Evolutionary conservation across 108 stramenopile genomes (phyloP).

Genomic region (Chaetoceros tenuissimus): DNA sequence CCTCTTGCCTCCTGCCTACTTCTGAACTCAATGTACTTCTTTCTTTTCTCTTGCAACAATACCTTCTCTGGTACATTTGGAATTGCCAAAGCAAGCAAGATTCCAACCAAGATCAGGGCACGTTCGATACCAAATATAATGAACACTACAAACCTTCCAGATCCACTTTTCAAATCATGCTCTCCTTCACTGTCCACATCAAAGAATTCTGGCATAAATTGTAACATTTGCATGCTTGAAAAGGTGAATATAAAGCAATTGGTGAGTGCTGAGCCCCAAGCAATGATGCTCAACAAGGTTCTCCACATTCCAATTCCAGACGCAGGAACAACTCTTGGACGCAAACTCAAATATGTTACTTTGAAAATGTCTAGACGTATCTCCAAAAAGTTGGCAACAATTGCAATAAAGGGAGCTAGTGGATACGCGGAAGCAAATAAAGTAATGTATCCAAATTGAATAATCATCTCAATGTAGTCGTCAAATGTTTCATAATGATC

Average conservation of each 20-base stretch:
- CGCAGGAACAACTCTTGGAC: slow-evolving; percentile 15
- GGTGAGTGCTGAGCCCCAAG: slow-evolving; percentile 57
- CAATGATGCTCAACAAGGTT: slow-evolving; percentile 34
- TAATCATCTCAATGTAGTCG: slow-evolving; percentile 81
- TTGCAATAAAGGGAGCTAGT: slow-evolving; percentile 51
- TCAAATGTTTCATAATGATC: slow-evolving; percentile 74
- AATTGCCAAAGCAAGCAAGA: slow-evolving; percentile 26
- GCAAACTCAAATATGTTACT: slow-evolving; percentile 43
- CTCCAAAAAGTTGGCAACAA: slow-evolving; percentile 56
- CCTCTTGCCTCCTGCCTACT: too few relatives aligned
- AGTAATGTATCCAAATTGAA: slow-evolving; percentile 79
- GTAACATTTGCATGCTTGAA: slow-evolving; percentile 60
- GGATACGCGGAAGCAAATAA: slow-evolving; percentile 81
- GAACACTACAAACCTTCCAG: slow-evolving; percentile 58
- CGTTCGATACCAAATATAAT: slow-evolving; percentile 72
- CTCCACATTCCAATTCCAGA: slow-evolving; percentile 66
- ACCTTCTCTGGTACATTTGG: slow-evolving; percentile 40
- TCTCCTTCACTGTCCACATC: slow-evolving; percentile 27
- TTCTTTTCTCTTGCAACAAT: slow-evolving; percentile 22
- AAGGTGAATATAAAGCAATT: slow-evolving; percentile 77
- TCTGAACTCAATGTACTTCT: slow-evolving; percentile 19
- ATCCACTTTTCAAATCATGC: slow-evolving; percentile 30
- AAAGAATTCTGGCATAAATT: slow-evolving; percentile 64
- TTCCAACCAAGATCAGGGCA: slow-evolving; percentile 32
- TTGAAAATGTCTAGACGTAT: slow-evolving; percentile 62